phyloP scores from a whole-genome alignment of 768 basidiomycete species.

The Rhizopogon vinicolor region DNA sequence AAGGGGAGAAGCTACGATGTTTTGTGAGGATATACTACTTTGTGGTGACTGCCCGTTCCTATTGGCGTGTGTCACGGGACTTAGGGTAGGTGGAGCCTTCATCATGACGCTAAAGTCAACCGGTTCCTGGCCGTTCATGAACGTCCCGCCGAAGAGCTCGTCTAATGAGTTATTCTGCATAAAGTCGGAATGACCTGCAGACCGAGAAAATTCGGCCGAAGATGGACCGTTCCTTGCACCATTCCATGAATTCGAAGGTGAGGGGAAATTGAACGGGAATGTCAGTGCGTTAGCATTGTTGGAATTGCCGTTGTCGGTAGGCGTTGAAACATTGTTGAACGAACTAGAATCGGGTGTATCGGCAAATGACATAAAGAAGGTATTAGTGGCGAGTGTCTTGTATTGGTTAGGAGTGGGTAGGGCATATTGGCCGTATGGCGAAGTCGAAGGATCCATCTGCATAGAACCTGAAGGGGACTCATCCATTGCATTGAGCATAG shows the following conservation, averaged over 20 bases:
- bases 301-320: slow-evolving; percentile 4
- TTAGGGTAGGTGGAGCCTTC: slow-evolving; percentile 32
- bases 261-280: slow-evolving; percentile 43
- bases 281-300: slow-evolving; percentile 20
- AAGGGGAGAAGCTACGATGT: slow-evolving; percentile 5
- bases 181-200: slow-evolving; percentile 17
- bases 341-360: slow-evolving; percentile 46
- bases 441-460: slow-evolving; percentile 48
- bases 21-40: slow-evolving; percentile 9
- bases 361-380: slow-evolving; percentile 80
- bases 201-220: slow-evolving; percentile 15
- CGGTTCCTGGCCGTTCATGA: slow-evolving; percentile 23
- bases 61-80: slow-evolving; percentile 49
- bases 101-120: slow-evolving; percentile 31
- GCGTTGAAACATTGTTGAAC: slow-evolving; percentile 12
- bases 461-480: slow-evolving; percentile 55
- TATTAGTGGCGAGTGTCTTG: slow-evolving; percentile 81
- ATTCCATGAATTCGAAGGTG: slow-evolving; percentile 28
- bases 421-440: slow-evolving; percentile 43
- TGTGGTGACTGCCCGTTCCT: slow-evolving; percentile 14
- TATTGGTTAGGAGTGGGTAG: slow-evolving; percentile 48
- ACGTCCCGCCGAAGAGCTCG: slow-evolving; percentile 41
- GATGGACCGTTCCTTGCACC: slow-evolving; percentile 25
- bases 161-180: slow-evolving; percentile 29
- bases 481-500: slow-evolving; percentile 59